phyloP scores from a whole-genome alignment of 2,329 filamentous ascomycete genomes.

The Botryotinia convoluta region DNA sequence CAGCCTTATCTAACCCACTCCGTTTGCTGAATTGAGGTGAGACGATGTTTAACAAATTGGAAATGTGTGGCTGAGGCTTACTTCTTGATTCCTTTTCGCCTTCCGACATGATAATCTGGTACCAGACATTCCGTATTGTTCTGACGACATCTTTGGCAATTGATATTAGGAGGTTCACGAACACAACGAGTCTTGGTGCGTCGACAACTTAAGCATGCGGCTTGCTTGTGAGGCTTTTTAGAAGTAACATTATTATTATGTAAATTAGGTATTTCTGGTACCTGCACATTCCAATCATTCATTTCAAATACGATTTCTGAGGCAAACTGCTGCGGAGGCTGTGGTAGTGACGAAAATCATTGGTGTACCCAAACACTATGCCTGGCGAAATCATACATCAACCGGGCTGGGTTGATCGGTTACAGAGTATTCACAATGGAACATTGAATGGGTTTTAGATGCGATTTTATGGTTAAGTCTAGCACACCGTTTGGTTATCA shows the following conservation, averaged over 20 bases:
- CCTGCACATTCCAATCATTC: background rate
- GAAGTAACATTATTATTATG: background rate
- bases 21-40: constrained; percentile 55
- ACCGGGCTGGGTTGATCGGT: background rate
- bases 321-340: background rate
- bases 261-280: background rate
- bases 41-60: background rate
- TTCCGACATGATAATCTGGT: constrained; percentile 69
- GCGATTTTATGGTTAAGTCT: background rate
- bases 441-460: background rate
- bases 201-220: constrained; percentile 63
- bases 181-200: constrained; percentile 68
- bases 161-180: constrained; percentile 49
- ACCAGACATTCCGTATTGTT: constrained; percentile 61
- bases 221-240: constrained; percentile 36
- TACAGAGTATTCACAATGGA: background rate
- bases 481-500: background rate
- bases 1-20: constrained; percentile 69
- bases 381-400: background rate
- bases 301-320: background rate
- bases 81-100: constrained; percentile 78
- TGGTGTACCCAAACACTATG: background rate
- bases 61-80: constrained; percentile 40
- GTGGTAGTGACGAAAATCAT: background rate
- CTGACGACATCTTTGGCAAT: constrained; percentile 61